A percentile compares a stretch with the other conserved stretches of the same genome.
These are phyloP conservation scores for Brassica juncea DNA, from an alignment of 345 rosid genomes.

Conservation along the genomic window DNA sequence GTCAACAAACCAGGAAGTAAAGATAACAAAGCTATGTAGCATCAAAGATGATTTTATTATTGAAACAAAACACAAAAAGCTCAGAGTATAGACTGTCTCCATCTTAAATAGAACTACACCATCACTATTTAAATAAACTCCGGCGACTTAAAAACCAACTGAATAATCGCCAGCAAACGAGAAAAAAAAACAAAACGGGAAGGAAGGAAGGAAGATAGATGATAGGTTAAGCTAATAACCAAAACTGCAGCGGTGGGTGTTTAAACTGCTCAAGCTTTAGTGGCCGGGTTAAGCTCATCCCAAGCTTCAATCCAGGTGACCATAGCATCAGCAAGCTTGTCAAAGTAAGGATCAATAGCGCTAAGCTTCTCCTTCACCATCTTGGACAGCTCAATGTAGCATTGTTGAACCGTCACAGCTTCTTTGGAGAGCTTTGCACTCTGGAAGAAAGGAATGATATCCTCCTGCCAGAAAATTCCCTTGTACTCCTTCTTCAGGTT, in stretches of 20 bases:
- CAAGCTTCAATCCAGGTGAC: constrained; percentile 93
- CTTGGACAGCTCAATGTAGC: constrained; percentile 82
- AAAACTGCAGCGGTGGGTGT: constrained; percentile 37
- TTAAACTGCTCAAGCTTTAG: constrained; percentile 36
- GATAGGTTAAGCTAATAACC: constrained; percentile 43
- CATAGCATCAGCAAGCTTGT: constrained; percentile 86
- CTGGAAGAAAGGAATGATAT: constrained; percentile 91
- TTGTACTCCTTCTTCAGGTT: constrained; percentile 89
- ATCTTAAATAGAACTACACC: constrained; percentile 36
- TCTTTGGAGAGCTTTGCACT: constrained; percentile 68
- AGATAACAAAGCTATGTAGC: background rate
- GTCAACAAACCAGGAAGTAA: background rate
- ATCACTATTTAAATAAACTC: constrained; percentile 39
- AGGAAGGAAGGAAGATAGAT: constrained; percentile 16
- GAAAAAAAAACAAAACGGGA: constrained; percentile 2
- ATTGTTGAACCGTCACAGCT: constrained; percentile 79
- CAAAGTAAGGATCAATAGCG: constrained; percentile 72
- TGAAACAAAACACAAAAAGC: constrained; percentile 33
- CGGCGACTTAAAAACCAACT: constrained; percentile 30
- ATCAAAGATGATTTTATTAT: constrained; percentile 31
- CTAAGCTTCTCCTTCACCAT: constrained; percentile 75
- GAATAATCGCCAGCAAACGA: constrained; percentile 23
- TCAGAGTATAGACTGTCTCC: constrained; percentile 27
- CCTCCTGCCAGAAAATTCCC: constrained; percentile 96
- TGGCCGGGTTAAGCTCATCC: constrained; percentile 81